Evolutionary conservation across 2,329 filamentous ascomycete species (phyloP), one percentile per base, ranked within the genome.

Genomic region (Zelopaecilomyces penicillatus): DNA sequence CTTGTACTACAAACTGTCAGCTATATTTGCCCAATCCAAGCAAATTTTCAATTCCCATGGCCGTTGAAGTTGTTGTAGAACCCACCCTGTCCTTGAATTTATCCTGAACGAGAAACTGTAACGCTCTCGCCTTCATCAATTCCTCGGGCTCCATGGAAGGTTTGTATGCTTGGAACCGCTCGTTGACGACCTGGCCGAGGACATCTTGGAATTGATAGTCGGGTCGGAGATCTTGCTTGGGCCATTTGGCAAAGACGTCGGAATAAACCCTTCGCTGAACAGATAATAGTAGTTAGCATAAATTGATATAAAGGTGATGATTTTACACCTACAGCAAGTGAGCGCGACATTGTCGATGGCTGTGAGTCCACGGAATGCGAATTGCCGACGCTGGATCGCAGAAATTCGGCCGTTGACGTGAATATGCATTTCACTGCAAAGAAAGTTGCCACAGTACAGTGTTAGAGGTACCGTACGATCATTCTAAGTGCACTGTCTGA

Each of bases 181-280:
- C 59, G 47, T 63, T 52, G 40, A 67, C 57, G 30, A 56, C 54
- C 46, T 62, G 62, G 47, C 57, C 57, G 40, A 84, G 64, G 31
- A 76, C 69, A 51, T 78, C 71, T 55, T 76, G 76, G 52, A 85
- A 71, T 59, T 83, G 78, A 58, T 75, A 70, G 46, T 80, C 73
- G 6, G 80, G 80, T 0, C 82, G 78, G 37, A 85, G 69, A 46
- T 68, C 66, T 56, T 84, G 80, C 54, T 75, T 74, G 38, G 82
- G 82, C 81, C 81, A 85, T 50, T 71, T 70, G 46, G 71, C 66
- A 44, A 67, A 62, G 51, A 58, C 62, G 45, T 66, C 64, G 41
- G 57, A 53, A 55, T 66, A 67, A 39, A 65, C 57, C 47, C 60
- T 62, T 51, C 59, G 58, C 65, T 68, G 41, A 3, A 26, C 5